Evolutionary conservation across 2,329 filamentous ascomycete genomes (phyloP).

Genomic region (Paraphaeosphaeria minitans): DNA sequence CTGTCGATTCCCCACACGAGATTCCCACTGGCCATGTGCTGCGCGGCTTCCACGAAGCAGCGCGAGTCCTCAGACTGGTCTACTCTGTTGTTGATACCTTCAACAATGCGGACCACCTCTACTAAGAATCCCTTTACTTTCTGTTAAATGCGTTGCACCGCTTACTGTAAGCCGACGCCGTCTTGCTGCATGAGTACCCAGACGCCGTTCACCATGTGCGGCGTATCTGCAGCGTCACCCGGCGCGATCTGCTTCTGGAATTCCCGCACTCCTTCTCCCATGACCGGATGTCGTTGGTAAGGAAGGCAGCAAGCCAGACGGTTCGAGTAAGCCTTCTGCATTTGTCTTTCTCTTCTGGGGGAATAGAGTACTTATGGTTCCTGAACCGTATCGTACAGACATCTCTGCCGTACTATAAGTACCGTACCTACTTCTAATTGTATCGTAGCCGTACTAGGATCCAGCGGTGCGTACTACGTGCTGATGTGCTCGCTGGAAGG

Average conservation of each 20-base stretch:
- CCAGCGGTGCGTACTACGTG: too few relatives aligned
- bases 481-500: too few relatives aligned
- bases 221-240: background rate
- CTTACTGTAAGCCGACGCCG: background rate
- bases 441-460: too few relatives aligned
- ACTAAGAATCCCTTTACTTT: background rate
- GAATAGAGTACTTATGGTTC: too few relatives aligned
- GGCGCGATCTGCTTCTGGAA: background rate
- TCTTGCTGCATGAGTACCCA: background rate
- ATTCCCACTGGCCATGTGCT: background rate
- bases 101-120: background rate
- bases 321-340: background rate
- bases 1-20: background rate
- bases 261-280: background rate
- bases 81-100: fast-evolving
- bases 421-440: too few relatives aligned
- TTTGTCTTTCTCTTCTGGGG: background rate
- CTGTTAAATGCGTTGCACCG: background rate
- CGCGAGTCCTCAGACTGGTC: background rate
- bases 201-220: background rate
- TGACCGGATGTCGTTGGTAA: background rate
- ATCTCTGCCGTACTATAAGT: too few relatives aligned
- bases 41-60: background rate
- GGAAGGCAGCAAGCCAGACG: background rate
- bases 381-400: too few relatives aligned